These are phyloP conservation scores for Hypoxylon sp. DNA, from an alignment of 2,329 filamentous ascomycete genomes.

Conservation along the genomic window DNA sequence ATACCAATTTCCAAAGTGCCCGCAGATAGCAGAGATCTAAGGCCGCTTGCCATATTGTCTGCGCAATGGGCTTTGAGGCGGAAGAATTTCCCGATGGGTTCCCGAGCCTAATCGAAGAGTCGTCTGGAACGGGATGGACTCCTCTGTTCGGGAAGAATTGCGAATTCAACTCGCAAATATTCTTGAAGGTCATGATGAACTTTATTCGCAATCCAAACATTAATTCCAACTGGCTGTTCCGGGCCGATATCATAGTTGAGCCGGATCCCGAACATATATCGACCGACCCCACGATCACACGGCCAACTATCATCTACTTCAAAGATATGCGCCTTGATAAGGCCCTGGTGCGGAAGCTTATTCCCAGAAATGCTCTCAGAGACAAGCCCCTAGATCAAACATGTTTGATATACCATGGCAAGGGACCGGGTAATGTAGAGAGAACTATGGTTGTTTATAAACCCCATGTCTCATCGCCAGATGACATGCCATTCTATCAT, in stretches of 20 bases:
- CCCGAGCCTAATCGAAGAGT: slow-evolving; percentile 54
- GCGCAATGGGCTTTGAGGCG: slow-evolving; percentile 54
- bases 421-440: slow-evolving; percentile 50
- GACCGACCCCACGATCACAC: slow-evolving; percentile 46
- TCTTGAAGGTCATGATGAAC: slow-evolving; percentile 77
- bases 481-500: slow-evolving; percentile 88
- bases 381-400: slow-evolving; percentile 85
- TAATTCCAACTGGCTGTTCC: slow-evolving; percentile 81
- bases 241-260: slow-evolving; percentile 79
- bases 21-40: slow-evolving; percentile 34
- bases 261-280: slow-evolving; percentile 54
- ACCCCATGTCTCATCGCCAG: slow-evolving; percentile 74
- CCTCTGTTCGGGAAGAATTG: slow-evolving; percentile 70
- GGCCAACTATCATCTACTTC: slow-evolving; percentile 61
- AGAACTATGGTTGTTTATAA: slow-evolving; percentile 79
- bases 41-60: slow-evolving; percentile 17
- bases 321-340: slow-evolving; percentile 64
- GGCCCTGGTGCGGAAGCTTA: slow-evolving; percentile 79
- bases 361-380: slow-evolving; percentile 83
- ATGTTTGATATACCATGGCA: slow-evolving; percentile 75
- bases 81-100: slow-evolving; percentile 53
- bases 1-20: slow-evolving; percentile 18
- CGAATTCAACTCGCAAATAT: slow-evolving; percentile 73
- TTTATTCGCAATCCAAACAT: slow-evolving; percentile 83
- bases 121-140: slow-evolving; percentile 60